Percentiles rank a stretch among this genome's conserved stretches.
Evolutionary conservation across 1,284 basidiomycete genomes (phyloP).

Genomic region (Austropuccinia psidii): DNA sequence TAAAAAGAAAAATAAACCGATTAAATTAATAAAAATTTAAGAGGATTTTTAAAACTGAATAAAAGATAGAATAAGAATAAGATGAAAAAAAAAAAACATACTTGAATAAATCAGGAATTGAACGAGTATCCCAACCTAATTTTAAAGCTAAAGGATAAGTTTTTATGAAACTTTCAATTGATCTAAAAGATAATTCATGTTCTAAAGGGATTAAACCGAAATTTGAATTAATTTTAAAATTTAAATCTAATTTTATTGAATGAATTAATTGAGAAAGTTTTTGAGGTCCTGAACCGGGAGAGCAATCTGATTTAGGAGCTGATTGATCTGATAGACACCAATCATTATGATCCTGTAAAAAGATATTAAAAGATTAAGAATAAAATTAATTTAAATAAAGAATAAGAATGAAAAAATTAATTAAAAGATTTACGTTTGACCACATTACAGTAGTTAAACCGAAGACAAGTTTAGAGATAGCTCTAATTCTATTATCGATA

Average conservation of each 20-base stretch:
- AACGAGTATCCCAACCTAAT: conserved; percentile 61
- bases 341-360: conserved; percentile 27
- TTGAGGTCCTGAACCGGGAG: conserved; percentile 28
- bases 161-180: conserved; percentile 62
- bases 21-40: too few species aligned
- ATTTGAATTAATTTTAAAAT: conserved; percentile 49
- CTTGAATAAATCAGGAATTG: conserved; percentile 42
- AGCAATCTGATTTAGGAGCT: conserved; percentile 18
- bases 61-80: too few species aligned
- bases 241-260: background rate
- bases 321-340: conserved; percentile 33
- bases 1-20: too few species aligned
- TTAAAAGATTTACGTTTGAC: conserved; percentile 57
- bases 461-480: conserved; percentile 36
- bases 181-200: conserved; percentile 64
- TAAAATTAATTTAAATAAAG: background rate
- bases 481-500: conserved; percentile 32
- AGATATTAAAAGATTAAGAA: background rate
- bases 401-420: background rate
- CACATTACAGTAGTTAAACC: conserved; percentile 62
- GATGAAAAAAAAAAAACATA: background rate
- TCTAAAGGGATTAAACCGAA: conserved; percentile 73
- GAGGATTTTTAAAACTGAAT: too few species aligned
- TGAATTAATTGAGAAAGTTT: conserved; percentile 11
- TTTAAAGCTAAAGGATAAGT: conserved; percentile 59